Evolutionary conservation across 169 alveolate genomes (phyloP).

Genomic region (Cryptosporidium sp.): DNA sequence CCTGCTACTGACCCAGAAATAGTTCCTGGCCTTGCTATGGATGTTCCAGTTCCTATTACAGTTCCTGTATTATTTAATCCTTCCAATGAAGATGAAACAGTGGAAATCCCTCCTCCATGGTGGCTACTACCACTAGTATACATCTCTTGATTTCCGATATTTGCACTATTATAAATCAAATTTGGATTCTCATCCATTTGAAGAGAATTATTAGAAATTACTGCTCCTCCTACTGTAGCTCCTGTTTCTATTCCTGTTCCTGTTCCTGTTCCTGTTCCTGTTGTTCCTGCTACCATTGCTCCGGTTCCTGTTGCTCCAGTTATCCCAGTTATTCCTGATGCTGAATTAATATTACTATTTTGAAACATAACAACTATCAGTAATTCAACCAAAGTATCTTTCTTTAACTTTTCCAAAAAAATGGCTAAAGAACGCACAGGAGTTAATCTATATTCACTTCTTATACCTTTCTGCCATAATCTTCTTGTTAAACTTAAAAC

Average conservation of each 20-base stretch:
- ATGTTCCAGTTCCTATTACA: not conserved
- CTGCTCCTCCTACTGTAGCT: not conserved
- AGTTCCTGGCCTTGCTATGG: not conserved
- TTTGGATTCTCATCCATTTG: not conserved
- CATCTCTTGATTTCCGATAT: not conserved
- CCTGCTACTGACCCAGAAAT: no score
- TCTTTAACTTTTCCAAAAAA: constrained; percentile 57
- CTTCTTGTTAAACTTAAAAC: constrained; percentile 45
- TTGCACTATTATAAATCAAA: not conserved
- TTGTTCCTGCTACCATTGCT: not conserved
- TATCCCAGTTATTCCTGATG: not conserved
- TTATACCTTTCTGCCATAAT: constrained; percentile 61
- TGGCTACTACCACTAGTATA: not conserved
- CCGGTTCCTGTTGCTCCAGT: not conserved
- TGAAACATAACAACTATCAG: constrained; percentile 29
- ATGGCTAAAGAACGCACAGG: constrained; percentile 45
- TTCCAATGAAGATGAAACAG: not conserved
- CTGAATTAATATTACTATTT: not conserved
- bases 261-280: not conserved
- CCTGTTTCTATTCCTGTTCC: not conserved
- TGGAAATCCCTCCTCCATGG: not conserved
- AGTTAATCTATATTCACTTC: constrained; percentile 65
- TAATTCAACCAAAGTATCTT: constrained; percentile 47
- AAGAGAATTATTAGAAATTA: no score
- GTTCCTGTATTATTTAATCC: not conserved